Percentiles rank a stretch among this genome's conserved stretches.
These are phyloP conservation scores for Penicillium sp. DNA, from an alignment of 2,329 filamentous ascomycete genomes.

Conservation along the genomic window DNA sequence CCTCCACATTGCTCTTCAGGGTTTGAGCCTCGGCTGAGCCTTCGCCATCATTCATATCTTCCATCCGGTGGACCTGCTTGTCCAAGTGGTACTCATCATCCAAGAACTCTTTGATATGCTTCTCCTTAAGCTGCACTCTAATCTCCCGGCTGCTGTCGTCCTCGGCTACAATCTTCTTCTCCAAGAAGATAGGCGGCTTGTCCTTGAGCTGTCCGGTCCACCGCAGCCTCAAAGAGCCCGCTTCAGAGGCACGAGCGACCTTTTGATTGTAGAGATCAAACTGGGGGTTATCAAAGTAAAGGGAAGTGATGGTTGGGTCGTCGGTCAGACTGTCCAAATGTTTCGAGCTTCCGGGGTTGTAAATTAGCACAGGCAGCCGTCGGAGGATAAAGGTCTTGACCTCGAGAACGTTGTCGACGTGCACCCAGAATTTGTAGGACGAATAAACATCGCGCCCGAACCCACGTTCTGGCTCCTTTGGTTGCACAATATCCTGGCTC, in stretches of 20 bases:
- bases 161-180: slow-evolving; percentile 84
- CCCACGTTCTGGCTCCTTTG: slow-evolving; percentile 55
- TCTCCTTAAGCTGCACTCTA: slow-evolving; percentile 86
- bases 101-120: slow-evolving; percentile 88
- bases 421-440: slow-evolving; percentile 96
- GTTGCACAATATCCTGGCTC: slow-evolving; percentile 56
- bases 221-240: slow-evolving; percentile 81
- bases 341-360: slow-evolving; percentile 84
- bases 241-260: slow-evolving; percentile 74
- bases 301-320: slow-evolving; percentile 89
- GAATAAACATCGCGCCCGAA: slow-evolving; percentile 72
- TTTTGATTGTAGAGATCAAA: slow-evolving; percentile 89
- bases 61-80: slow-evolving; percentile 84
- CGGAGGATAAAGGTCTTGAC: slow-evolving; percentile 95
- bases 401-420: slow-evolving; percentile 92
- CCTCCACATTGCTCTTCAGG: slow-evolving; percentile 73
- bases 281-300: slow-evolving; percentile 90
- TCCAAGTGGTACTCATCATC: slow-evolving; percentile 89
- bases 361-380: slow-evolving; percentile 87
- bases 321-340: slow-evolving; percentile 75
- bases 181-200: slow-evolving; percentile 80
- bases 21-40: slow-evolving; percentile 66
- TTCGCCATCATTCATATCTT: slow-evolving; percentile 73
- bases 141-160: slow-evolving; percentile 79
- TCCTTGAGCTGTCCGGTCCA: slow-evolving; percentile 88